Conservation (phyloP, 2,329 filamentous ascomycete genomes). For the Phyllosticta ampelicida region DNA sequence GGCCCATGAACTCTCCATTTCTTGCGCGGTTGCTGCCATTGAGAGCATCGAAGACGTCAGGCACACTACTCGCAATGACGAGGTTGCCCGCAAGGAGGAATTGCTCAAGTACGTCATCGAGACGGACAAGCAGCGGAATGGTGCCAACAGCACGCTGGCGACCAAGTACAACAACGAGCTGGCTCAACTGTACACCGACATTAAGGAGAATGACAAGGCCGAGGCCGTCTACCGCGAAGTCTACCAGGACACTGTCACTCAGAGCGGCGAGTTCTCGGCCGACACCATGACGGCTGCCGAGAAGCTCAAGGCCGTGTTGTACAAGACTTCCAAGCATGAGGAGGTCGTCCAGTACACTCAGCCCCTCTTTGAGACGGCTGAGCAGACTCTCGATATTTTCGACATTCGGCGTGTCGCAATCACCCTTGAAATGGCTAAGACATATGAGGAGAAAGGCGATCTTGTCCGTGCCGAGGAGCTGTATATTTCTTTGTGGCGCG, state of each 20-base stretch:
- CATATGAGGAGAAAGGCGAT: constrained; percentile 18
- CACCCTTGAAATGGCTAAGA: constrained; percentile 9
- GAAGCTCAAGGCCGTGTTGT: constrained; percentile 16
- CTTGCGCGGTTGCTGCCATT: constrained; percentile 11
- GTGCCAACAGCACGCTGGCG: constrained; percentile 12
- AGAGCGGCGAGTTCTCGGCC: constrained; percentile 17
- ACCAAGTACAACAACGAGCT: constrained; percentile 17
- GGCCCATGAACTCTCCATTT: constrained; percentile 6
- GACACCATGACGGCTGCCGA: constrained; percentile 15
- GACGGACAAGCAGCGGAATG: constrained; percentile 13
- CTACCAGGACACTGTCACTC: constrained; percentile 15
- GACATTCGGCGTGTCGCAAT: constrained; percentile 10
- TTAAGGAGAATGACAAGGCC: constrained; percentile 16
- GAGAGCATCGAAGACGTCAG: constrained; percentile 2
- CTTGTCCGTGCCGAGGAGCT: constrained; percentile 18
- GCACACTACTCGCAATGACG: constrained; percentile 9
- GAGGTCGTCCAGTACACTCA: constrained; percentile 10
- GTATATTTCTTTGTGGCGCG: constrained; percentile 13
- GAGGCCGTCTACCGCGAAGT: constrained; percentile 17
- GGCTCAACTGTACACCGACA: constrained; percentile 17
- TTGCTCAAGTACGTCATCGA: constrained; percentile 18
- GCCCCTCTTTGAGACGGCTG: constrained; percentile 10
- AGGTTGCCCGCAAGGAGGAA: constrained; percentile 15
- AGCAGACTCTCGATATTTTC: constrained; percentile 10
- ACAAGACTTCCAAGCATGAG: constrained; percentile 11